phyloP scores from a whole-genome alignment of 495 filamentous ascomycete genomes.

The Hypoxylon perforatum region DNA sequence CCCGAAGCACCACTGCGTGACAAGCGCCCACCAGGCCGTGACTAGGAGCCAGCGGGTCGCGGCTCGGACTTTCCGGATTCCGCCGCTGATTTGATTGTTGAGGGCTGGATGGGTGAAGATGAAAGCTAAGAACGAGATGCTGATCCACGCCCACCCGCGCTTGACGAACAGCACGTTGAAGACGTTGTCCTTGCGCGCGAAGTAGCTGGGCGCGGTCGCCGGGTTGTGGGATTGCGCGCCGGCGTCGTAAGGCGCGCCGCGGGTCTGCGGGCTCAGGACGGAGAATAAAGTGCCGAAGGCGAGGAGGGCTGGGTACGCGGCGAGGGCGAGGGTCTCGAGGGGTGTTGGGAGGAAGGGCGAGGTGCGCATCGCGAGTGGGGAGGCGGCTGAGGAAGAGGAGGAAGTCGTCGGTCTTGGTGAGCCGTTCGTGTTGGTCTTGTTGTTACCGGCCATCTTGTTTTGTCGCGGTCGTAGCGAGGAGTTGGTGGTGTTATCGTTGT shows the following conservation, averaged over 20 bases:
- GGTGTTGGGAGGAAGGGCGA: constrained; percentile 68
- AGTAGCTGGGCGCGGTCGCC: constrained; percentile 79
- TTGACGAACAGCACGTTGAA: constrained; percentile 95
- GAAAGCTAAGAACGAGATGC: constrained; percentile 72
- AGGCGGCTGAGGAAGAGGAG: not conserved
- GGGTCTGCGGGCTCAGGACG: constrained; percentile 75
- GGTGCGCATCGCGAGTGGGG: constrained; percentile 43
- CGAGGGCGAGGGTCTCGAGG: constrained; percentile 69
- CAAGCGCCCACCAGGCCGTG: constrained; percentile 77
- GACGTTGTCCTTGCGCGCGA: constrained; percentile 89
- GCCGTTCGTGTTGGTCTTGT: constrained; percentile 4
- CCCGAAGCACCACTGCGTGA: constrained; percentile 98
- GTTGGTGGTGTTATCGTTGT: constrained; percentile 14
- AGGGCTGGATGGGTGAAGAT: constrained; percentile 67
- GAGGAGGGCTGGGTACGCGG: constrained; percentile 80
- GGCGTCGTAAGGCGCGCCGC: constrained; percentile 66
- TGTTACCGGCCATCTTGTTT: constrained; percentile 15
- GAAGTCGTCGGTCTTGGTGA: not conserved
- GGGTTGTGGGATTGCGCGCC: constrained; percentile 65
- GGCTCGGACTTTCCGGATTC: constrained; percentile 59
- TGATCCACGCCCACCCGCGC: constrained; percentile 92
- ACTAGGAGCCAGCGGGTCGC: constrained; percentile 73
- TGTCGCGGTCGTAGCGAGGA: constrained; percentile 30
- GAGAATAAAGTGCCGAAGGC: constrained; percentile 83
- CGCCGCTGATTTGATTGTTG: constrained; percentile 39